A percentile compares a stretch with the other conserved stretches of the same genome.
Conservation (phyloP, 768 basidiomycete species). For the Boletus reticuloceps region DNA sequence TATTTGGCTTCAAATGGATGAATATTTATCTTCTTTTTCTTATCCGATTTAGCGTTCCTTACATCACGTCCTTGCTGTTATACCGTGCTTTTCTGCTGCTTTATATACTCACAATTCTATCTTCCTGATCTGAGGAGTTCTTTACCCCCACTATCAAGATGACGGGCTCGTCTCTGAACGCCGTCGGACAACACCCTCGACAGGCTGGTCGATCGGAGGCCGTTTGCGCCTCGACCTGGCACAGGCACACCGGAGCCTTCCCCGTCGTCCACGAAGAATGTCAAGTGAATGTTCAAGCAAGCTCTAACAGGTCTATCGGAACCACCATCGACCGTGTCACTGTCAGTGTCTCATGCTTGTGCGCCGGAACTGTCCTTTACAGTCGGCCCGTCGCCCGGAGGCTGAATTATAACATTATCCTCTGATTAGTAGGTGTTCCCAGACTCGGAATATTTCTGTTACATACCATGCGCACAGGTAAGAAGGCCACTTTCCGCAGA, state of each 20-base stretch:
- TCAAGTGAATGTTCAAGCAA: no score
- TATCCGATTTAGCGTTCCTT: not conserved
- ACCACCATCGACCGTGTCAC: no score
- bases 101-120: not conserved
- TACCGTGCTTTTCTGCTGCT: not conserved
- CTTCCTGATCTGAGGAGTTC: not conserved
- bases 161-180: slow-evolving; percentile 9
- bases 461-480: slow-evolving; percentile 13
- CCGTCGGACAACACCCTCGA: slow-evolving; percentile 2
- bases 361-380: no score
- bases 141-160: not conserved
- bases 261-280: no score
- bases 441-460: slow-evolving; percentile 14
- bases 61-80: not conserved
- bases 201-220: no score
- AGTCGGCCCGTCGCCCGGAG: no score
- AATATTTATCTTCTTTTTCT: not conserved
- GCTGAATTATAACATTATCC: no score
- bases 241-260: slow-evolving; percentile 11
- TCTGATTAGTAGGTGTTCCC: slow-evolving; percentile 12
- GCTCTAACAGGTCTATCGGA: no score
- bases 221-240: slow-evolving; percentile 6
- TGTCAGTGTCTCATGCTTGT: no score
- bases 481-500: slow-evolving; percentile 12
- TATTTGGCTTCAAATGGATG: not conserved